Evolutionary conservation across 2,329 filamentous ascomycete genomes (phyloP), one percentile per base, ranked within the genome.

Genomic region (Elsinoe ampelina): DNA sequence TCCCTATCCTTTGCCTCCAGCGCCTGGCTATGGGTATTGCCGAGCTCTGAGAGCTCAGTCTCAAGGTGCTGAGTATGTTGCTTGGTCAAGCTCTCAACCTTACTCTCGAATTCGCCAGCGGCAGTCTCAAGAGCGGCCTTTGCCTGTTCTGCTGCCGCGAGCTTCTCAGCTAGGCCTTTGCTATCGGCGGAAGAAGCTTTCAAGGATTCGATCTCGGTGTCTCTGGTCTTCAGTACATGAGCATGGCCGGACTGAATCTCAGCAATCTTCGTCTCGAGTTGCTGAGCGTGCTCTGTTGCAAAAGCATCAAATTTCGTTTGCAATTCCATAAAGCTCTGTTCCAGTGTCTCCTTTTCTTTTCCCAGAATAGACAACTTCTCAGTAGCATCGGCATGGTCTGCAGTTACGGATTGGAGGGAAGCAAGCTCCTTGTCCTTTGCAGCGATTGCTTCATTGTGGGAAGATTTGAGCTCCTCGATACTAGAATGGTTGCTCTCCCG

Each of bases 351-450:
- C 17, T 48, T 36, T 54, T 47, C 30, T 20, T 10, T 11, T 26
- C 45, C 19, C 13, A 12, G 3, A 32, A 12, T 30, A 15, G 15
- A 10, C 12, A 55, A 17, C 26, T 55, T 34, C 6, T 35, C 20
- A 6, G 11, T 19, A 15, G 39, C 32, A 34, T 54, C 39, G 2
- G 50, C 20, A 8, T 50, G 36, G 7, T 34, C 47, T 17, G n/a
- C 43, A 12, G 36, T 8, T 22, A 35, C 22, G 5, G 50, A 36
- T n/a, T 39, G 54, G 11, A 54, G 13, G n/a, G 50, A 39, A 10
- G 34, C 54, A n/a, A 60, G 47, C 38, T 59, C 57, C 10, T 26
- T 19, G 11, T 58, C 52, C 30, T 60, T 60, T 7, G 41, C 15
- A 11, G 56, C n/a, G 12, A 34, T 15, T 34, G 3, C 11, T 32